phyloP scores from a whole-genome alignment of 2,329 filamentous ascomycete genomes.

The Aspergillus carbonarius region DNA sequence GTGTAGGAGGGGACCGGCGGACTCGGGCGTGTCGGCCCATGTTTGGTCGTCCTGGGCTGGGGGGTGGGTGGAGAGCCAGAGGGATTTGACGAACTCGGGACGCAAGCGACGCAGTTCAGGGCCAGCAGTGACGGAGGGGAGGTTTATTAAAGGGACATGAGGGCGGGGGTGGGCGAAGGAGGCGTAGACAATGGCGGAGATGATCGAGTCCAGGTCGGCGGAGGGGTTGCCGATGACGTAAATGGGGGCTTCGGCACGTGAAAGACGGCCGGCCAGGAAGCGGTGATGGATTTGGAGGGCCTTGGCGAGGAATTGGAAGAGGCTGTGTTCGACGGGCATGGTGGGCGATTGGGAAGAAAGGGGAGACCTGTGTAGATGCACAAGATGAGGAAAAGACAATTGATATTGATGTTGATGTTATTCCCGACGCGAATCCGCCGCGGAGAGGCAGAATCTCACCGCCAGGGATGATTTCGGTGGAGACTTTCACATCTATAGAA shows the following conservation, averaged over 20 bases:
- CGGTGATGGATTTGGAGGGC: conserved; percentile 31
- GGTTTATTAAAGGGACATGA: conserved; percentile 60
- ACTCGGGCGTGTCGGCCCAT: conserved; percentile 26
- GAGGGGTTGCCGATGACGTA: conserved; percentile 47
- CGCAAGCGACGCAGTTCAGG: conserved; percentile 54
- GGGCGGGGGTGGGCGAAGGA: conserved; percentile 52
- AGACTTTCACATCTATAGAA: no score
- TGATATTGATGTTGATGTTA: not conserved
- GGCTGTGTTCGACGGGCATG: conserved; percentile 12
- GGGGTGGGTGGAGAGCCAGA: conserved; percentile 49
- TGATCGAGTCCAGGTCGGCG: conserved; percentile 63
- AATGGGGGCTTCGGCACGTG: conserved; percentile 27
- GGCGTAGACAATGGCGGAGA: conserved; percentile 60
- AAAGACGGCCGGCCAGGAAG: conserved; percentile 23
- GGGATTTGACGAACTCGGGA: conserved; percentile 59
- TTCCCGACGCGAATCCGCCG: not conserved
- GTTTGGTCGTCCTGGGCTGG: conserved; percentile 16
- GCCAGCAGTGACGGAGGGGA: conserved; percentile 47
- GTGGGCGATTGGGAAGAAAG: not conserved
- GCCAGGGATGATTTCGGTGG: not conserved
- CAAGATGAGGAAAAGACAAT: not conserved
- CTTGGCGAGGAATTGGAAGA: conserved; percentile 40
- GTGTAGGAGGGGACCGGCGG: conserved; percentile 25
- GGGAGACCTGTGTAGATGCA: no score
- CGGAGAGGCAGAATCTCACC: conserved; percentile 9